phyloP scores from a whole-genome alignment of 495 filamentous ascomycete species.

The Filosporella fistucella region DNA sequence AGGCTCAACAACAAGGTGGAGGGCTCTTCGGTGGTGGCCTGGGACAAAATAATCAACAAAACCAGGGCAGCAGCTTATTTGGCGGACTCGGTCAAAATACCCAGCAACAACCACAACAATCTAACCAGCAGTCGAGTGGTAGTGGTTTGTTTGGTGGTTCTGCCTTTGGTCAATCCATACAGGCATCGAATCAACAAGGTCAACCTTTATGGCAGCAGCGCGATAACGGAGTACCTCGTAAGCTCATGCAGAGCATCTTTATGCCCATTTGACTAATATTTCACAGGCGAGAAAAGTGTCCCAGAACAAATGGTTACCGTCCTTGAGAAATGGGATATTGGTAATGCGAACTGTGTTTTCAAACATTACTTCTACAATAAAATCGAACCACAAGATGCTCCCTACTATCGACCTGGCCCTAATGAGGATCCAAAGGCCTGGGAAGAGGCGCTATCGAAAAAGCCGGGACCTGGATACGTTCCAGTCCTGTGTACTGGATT shows the following conservation, averaged over 20 bases:
- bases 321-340: conserved; percentile 78
- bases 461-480: conserved; percentile 72
- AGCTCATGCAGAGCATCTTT: too few species aligned
- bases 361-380: conserved; percentile 93
- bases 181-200: conserved; percentile 25
- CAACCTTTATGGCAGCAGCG: conserved; percentile 11
- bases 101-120: conserved; percentile 32
- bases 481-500: conserved; percentile 59
- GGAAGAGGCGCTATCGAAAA: conserved; percentile 86
- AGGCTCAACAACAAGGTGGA: conserved; percentile 24
- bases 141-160: conserved; percentile 11
- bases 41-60: conserved; percentile 34
- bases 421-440: conserved; percentile 80
- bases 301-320: conserved; percentile 79
- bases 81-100: conserved; percentile 26
- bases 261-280: conserved; percentile 12
- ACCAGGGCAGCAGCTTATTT: conserved; percentile 16
- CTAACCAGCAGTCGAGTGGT: conserved; percentile 25
- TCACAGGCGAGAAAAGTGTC: conserved; percentile 68
- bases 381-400: conserved; percentile 70
- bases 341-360: conserved; percentile 68
- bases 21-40: conserved; percentile 33
- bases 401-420: conserved; percentile 74
- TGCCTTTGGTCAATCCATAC: conserved; percentile 30
- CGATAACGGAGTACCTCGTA: too few species aligned